These are phyloP conservation scores for Ustilago crameri DNA, from an alignment of 1,284 basidiomycete species.

Conservation along the genomic window DNA sequence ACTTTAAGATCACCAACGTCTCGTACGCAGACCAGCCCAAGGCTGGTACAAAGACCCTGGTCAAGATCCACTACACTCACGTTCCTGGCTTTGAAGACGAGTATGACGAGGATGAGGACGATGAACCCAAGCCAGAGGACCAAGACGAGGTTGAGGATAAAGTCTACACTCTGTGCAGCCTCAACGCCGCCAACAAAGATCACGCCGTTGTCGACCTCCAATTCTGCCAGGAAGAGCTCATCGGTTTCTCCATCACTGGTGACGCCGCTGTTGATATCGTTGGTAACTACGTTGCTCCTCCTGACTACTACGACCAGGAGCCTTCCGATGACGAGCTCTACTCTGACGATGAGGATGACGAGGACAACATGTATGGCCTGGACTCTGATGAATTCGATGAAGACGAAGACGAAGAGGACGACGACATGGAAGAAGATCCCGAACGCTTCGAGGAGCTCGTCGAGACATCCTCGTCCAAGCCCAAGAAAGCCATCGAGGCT, in stretches of 20 bases:
- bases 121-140: slow-evolving; percentile 59
- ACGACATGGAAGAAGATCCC: slow-evolving; percentile 53
- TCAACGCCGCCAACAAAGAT: slow-evolving; percentile 75
- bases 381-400: slow-evolving; percentile 65
- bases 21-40: slow-evolving; percentile 77
- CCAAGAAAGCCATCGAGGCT: slow-evolving; percentile 41
- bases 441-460: slow-evolving; percentile 53
- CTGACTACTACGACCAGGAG: slow-evolving; percentile 69
- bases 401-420: slow-evolving; percentile 24
- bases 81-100: slow-evolving; percentile 69
- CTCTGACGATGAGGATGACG: slow-evolving; percentile 70
- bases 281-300: slow-evolving; percentile 83
- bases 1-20: slow-evolving; percentile 85
- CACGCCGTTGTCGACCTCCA: slow-evolving; percentile 74
- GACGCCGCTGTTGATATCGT: slow-evolving; percentile 87
- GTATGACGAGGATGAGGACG: slow-evolving; percentile 70
- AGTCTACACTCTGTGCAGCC: slow-evolving; percentile 70
- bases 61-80: slow-evolving; percentile 78
- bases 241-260: slow-evolving; percentile 80
- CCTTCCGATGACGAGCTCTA: slow-evolving; percentile 68
- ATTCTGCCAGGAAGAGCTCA: slow-evolving; percentile 76
- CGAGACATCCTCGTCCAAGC: slow-evolving; percentile 21
- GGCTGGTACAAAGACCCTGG: slow-evolving; percentile 75
- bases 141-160: slow-evolving; percentile 69
- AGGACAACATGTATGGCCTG: slow-evolving; percentile 69